Percentiles rank a stretch among this genome's conserved stretches.
Conservation (phyloP, 371 early-diverging fungal genomes). For the Smittium mucronatum region DNA sequence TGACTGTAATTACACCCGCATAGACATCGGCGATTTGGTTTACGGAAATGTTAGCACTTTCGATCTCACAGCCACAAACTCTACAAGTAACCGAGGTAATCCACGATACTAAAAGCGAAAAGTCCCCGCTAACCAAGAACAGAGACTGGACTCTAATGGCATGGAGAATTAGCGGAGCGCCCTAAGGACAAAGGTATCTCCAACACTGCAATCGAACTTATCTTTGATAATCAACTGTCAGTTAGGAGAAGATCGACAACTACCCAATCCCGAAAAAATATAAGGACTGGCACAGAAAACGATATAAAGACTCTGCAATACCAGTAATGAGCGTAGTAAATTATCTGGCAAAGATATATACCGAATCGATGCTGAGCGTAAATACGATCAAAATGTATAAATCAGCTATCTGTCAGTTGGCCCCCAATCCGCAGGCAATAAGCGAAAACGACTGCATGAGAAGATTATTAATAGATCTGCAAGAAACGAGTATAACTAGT, state of each 20-base stretch:
- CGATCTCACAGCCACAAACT: not conserved
- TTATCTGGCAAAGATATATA: not conserved
- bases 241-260: not conserved
- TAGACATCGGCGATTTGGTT: not conserved
- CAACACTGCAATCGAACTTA: not conserved
- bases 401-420: not conserved
- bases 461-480: not conserved
- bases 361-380: not conserved
- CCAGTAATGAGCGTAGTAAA: not conserved
- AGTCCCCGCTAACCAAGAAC: not conserved
- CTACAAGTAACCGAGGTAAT: not conserved
- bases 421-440: not conserved
- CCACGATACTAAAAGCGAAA: not conserved
- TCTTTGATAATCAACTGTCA: not conserved
- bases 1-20: not conserved
- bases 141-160: not conserved
- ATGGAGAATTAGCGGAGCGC: not conserved
- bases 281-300: not conserved
- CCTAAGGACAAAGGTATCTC: not conserved
- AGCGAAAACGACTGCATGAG: not conserved
- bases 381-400: not conserved
- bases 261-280: not conserved
- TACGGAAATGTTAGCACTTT: not conserved
- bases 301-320: not conserved
- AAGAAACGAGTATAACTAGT: not conserved